These are phyloP conservation scores for Leptographium flavum DNA, from an alignment of 2,329 filamentous ascomycete genomes.

Conservation along the genomic window DNA sequence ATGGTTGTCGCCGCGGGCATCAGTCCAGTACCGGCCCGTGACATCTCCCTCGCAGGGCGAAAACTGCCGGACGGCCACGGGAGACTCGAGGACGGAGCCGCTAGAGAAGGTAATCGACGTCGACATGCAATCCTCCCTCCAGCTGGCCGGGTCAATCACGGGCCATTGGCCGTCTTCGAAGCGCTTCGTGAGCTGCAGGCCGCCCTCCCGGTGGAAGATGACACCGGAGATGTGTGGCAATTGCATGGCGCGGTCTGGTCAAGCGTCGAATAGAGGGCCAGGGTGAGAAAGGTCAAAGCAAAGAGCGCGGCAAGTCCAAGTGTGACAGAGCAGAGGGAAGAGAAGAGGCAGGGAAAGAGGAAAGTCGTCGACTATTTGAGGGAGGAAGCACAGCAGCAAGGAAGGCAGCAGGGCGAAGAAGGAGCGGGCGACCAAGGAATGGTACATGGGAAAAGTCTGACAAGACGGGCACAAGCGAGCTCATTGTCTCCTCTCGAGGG, in stretches of 20 bases:
- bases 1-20: conserved; percentile 2
- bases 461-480: not conserved
- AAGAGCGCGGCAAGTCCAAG: too few relatives aligned
- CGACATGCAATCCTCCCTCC: not conserved
- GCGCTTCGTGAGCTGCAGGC: conserved; percentile 8
- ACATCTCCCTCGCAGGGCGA: conserved; percentile 6
- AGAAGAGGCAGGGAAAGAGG: too few relatives aligned
- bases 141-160: conserved; percentile 3
- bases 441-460: not conserved
- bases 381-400: not conserved
- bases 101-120: conserved; percentile 6
- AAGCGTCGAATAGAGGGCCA: too few relatives aligned
- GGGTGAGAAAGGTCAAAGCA: too few relatives aligned
- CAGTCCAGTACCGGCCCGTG: conserved; percentile 9
- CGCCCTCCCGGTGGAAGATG: conserved; percentile 10
- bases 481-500: too few relatives aligned
- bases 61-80: conserved; percentile 5
- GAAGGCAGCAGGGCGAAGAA: not conserved
- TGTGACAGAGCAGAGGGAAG: too few relatives aligned
- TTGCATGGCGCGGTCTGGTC: too few relatives aligned
- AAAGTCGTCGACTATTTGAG: too few relatives aligned
- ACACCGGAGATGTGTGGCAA: not conserved
- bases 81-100: conserved; percentile 2
- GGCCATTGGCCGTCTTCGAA: conserved; percentile 7
- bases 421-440: not conserved